Evolutionary conservation across 192 early-diverging fungal species (phyloP), one percentile per base, ranked within the genome.

Genomic region (Coemansia sp.): DNA sequence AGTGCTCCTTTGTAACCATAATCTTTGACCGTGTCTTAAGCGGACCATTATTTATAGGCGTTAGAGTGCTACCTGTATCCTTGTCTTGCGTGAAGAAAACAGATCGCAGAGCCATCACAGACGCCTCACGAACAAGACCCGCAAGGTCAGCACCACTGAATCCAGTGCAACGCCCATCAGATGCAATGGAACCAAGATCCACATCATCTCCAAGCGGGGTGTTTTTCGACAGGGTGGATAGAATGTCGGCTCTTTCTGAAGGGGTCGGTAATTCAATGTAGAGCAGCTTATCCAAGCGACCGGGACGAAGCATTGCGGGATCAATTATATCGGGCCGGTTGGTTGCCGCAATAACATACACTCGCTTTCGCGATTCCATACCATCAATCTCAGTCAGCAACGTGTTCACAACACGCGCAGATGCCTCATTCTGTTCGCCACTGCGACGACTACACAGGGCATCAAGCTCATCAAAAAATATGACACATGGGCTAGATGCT

Each of bases 391-490:
- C 97, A 5, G 97, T 98, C 37, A 99, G 76, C 18, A 99, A 81
- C 10, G 97, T 97, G 82, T 99, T 99, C 61, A 99, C 97, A 18
- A 99, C 92, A 19, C 96, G 91, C 5, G 96, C 95, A 6, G 92
- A 88, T 2, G 91, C 89, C 71, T 96, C 94, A 37, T 88, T 91
- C 85, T 97, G 84, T 22, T 80, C 70, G 46, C 97, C 95, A 68
- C 94, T 92, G 60, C 94, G 94, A 60, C 93, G 86, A 51, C 95
- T 88, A 69, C 92, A 95, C 41, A 99, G 85, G 1, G 96, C 96
- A 69, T 99, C 98, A 19, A 99, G 81, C 77, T 99, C 95, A 68
- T 99, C 98, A 83, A 99, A 98, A 73, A 98, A 99, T 40, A 99
- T 91, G 4, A 99, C 92, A 70, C 98, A 99, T 13, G 98, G 96